These are phyloP conservation scores for Lachancea quebecensis DNA, from an alignment of 805 yeast genomes.

Conservation along the genomic window DNA sequence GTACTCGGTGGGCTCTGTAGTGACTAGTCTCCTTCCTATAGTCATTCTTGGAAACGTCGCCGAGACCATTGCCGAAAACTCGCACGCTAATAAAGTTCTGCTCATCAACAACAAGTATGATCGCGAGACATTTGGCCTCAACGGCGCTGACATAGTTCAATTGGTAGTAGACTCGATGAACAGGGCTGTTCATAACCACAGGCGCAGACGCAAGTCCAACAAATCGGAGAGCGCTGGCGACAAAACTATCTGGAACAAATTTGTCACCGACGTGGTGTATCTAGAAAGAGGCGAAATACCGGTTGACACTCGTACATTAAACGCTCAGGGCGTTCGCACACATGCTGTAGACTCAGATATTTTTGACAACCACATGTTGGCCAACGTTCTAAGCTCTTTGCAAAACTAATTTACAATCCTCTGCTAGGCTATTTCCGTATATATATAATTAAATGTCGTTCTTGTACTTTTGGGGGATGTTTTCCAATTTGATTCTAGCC, in stretches of 20 bases:
- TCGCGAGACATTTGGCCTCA: slow-evolving; percentile 69
- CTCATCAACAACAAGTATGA: slow-evolving; percentile 70
- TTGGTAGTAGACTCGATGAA: slow-evolving; percentile 39
- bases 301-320: slow-evolving; percentile 40
- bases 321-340: slow-evolving; percentile 41
- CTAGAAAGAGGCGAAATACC: slow-evolving; percentile 43
- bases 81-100: slow-evolving; percentile 41
- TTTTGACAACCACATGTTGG: slow-evolving; percentile 20
- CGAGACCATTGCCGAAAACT: slow-evolving; percentile 39
- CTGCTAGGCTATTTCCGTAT: too few relatives aligned
- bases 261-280: slow-evolving; percentile 59
- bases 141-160: slow-evolving; percentile 51
- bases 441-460: slow-evolving; percentile 12
- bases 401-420: background rate
- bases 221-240: slow-evolving; percentile 1
- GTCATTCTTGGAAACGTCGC: slow-evolving; percentile 69
- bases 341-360: slow-evolving; percentile 24
- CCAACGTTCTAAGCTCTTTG: slow-evolving; percentile 8
- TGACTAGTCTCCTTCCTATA: slow-evolving; percentile 82
- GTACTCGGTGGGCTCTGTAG: slow-evolving; percentile 80
- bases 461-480: slow-evolving; percentile 36
- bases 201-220: slow-evolving; percentile 11
- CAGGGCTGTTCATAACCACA: slow-evolving; percentile 17
- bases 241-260: slow-evolving; percentile 35
- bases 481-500: slow-evolving; percentile 30